Conservation (phyloP, 441 rosid genomes). For the Erysimum pusillum region DNA sequence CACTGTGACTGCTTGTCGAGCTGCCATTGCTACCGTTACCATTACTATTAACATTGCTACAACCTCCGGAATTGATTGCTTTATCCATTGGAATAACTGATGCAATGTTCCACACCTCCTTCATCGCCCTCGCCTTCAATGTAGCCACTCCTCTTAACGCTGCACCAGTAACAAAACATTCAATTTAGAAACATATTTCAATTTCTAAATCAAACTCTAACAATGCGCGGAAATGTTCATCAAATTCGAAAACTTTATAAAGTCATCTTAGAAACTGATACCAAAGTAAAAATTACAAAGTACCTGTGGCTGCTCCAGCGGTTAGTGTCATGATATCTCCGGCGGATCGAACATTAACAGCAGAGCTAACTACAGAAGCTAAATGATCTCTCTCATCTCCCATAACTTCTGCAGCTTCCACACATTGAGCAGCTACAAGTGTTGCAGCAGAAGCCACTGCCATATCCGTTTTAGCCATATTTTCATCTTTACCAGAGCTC, state of each 20-base stretch:
- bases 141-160: conserved; percentile 91
- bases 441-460: conserved; percentile 95
- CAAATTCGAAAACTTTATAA: background rate
- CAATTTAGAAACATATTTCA: background rate
- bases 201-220: background rate
- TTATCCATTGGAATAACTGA: conserved; percentile 90
- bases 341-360: conserved; percentile 54
- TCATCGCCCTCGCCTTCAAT: conserved; percentile 79
- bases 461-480: conserved; percentile 84
- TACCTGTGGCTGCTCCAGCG: conserved; percentile 98
- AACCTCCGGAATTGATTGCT: conserved; percentile 52
- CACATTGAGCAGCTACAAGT: conserved; percentile 91
- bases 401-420: conserved; percentile 90
- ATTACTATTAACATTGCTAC: conserved; percentile 34
- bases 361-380: conserved; percentile 76
- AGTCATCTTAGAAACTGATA: background rate
- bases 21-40: conserved; percentile 51
- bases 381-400: conserved; percentile 94
- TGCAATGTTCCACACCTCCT: conserved; percentile 93
- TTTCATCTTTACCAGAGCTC: conserved; percentile 77
- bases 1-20: conserved; percentile 69
- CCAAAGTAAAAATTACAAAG: background rate
- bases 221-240: background rate
- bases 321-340: conserved; percentile 93
- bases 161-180: conserved; percentile 35